Evolutionary conservation across 306 rosid species (phyloP).

Genomic region (Cucurbita ficifolia): DNA sequence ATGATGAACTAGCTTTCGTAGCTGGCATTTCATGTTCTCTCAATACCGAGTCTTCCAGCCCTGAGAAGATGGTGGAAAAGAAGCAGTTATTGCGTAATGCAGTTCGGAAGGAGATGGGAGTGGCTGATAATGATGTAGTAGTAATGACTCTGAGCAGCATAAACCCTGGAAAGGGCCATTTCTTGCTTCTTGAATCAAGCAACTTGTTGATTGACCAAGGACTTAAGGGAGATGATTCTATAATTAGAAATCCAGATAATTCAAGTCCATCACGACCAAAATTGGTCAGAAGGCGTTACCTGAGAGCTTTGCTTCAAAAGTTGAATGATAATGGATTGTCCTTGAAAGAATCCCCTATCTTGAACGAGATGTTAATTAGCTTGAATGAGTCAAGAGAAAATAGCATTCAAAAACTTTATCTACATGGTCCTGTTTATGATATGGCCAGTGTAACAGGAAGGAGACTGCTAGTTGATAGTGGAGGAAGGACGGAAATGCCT

Average conservation of each 20-base stretch:
- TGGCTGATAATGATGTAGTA: constrained; percentile 56
- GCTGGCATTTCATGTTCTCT: constrained; percentile 71
- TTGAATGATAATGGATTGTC: constrained; percentile 20
- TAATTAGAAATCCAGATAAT: constrained; percentile 11
- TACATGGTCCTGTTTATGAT: constrained; percentile 15
- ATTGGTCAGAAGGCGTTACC: constrained; percentile 34
- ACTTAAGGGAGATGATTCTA: constrained; percentile 18
- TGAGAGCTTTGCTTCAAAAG: constrained; percentile 38
- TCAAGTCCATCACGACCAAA: constrained; percentile 24
- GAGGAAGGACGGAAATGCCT: constrained; percentile 19
- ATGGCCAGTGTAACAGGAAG: constrained; percentile 21
- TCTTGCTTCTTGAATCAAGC: constrained; percentile 65
- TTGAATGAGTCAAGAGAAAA: constrained; percentile 9
- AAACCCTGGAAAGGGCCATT: constrained; percentile 85
- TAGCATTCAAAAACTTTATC: constrained; percentile 10
- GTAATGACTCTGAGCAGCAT: constrained; percentile 77
- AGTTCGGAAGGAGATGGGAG: constrained; percentile 64
- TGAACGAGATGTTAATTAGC: constrained; percentile 10
- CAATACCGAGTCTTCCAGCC: constrained; percentile 56
- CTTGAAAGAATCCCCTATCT: constrained; percentile 15
- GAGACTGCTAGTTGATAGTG: constrained; percentile 18
- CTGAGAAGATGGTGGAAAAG: constrained; percentile 46
- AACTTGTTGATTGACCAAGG: constrained; percentile 21
- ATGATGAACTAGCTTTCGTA: constrained; percentile 67
- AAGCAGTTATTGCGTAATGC: constrained; percentile 44